Evolutionary conservation across 768 basidiomycete genomes (phyloP).

Genomic region (Trametes coccinea): DNA sequence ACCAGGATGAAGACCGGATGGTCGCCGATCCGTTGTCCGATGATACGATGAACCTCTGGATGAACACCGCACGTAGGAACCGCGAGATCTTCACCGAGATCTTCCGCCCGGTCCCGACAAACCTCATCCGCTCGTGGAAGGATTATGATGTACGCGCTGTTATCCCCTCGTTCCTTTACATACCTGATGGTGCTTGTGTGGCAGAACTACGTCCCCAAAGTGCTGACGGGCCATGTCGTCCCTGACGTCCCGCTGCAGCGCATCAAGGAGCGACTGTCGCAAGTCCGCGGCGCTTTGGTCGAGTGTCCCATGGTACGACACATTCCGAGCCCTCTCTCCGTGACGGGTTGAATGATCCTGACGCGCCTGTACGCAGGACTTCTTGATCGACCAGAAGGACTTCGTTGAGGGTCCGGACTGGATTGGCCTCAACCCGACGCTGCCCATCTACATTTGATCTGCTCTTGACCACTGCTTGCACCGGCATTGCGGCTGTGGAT

Average conservation of each 20-base stretch:
- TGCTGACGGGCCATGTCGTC: constrained; percentile 79
- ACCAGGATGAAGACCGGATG: constrained; percentile 53
- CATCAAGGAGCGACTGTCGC: constrained; percentile 72
- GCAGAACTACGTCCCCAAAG: constrained; percentile 76
- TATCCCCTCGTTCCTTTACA: not conserved
- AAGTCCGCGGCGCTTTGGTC: constrained; percentile 72
- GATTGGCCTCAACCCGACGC: constrained; percentile 70
- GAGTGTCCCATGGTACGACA: constrained; percentile 66
- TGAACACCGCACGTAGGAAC: constrained; percentile 73
- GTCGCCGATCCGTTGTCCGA: constrained; percentile 81
- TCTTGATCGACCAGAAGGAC: constrained; percentile 78
- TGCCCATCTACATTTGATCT: constrained; percentile 74
- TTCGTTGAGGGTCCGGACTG: constrained; percentile 73
- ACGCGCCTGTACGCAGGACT: constrained; percentile 52
- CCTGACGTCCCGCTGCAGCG: constrained; percentile 64
- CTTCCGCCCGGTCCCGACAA: constrained; percentile 85
- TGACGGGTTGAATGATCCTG: not conserved
- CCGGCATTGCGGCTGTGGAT: not conserved
- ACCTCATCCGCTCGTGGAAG: constrained; percentile 76
- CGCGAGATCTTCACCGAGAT: constrained; percentile 83
- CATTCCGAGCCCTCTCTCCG: not conserved
- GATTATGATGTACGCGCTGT: constrained; percentile 65
- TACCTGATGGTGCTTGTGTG: not conserved
- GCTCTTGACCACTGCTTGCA: not conserved
- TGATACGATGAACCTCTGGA: constrained; percentile 60